phyloP scores from a whole-genome alignment of 2,329 filamentous ascomycete species.

The Apiospora rasikravindrae region DNA sequence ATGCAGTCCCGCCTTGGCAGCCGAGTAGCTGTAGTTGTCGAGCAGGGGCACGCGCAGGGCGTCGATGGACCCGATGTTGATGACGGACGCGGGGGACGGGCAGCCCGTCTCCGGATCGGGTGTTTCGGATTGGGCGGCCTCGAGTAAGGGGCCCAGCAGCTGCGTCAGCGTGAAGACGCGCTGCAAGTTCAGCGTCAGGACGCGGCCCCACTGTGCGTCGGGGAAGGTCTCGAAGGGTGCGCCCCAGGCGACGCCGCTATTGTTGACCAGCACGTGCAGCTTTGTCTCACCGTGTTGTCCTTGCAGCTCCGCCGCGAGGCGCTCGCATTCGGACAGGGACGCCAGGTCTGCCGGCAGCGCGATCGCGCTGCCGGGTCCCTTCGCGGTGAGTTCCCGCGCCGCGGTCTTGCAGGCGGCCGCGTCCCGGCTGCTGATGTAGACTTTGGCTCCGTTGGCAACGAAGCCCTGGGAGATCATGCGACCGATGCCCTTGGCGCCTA shows the following conservation, averaged over 20 bases:
- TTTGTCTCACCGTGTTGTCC: constrained; percentile 48
- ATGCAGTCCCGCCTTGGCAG: constrained; percentile 68
- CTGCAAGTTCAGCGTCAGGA: constrained; percentile 69
- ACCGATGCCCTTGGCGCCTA: constrained; percentile 65
- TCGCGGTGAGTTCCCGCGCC: constrained; percentile 59
- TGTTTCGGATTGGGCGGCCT: constrained; percentile 47
- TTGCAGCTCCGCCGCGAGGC: constrained; percentile 57
- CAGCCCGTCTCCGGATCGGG: constrained; percentile 36
- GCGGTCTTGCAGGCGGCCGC: constrained; percentile 60
- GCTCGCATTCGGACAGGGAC: constrained; percentile 59
- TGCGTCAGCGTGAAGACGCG: constrained; percentile 72
- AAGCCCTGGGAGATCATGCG: constrained; percentile 72
- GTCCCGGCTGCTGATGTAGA: constrained; percentile 71
- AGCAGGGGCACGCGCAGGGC: constrained; percentile 64
- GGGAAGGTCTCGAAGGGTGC: constrained; percentile 64
- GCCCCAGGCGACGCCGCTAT: constrained; percentile 70
- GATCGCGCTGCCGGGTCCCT: constrained; percentile 57
- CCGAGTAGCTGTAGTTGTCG: constrained; percentile 65
- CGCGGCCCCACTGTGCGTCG: constrained; percentile 61
- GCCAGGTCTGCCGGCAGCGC: constrained; percentile 70
- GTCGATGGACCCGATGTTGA: constrained; percentile 70
- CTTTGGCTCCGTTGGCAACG: constrained; percentile 65
- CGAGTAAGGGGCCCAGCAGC: constrained; percentile 62
- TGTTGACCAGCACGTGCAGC: constrained; percentile 70
- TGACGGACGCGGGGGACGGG: constrained; percentile 59